A percentile compares a stretch with the other conserved stretches of the same genome.
Evolutionary conservation across 441 rosid species (phyloP).

Genomic region (Eutrema salsugineum): DNA sequence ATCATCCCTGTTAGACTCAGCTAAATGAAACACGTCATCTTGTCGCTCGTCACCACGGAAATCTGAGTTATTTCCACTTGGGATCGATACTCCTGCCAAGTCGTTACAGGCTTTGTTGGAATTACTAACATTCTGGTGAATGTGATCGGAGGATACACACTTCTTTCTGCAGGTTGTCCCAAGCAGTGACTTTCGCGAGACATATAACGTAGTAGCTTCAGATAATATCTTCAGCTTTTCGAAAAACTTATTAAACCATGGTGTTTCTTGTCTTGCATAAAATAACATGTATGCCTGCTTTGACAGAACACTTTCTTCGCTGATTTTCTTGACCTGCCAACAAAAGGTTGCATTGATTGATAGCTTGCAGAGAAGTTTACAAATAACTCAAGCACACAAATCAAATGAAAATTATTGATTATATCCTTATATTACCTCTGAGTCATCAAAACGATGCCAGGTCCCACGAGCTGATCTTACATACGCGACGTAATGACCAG

Average conservation of each 20-base stretch:
- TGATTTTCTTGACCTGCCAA: constrained; percentile 44
- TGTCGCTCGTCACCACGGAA: constrained; percentile 9
- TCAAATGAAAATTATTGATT: not conserved
- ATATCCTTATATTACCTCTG: constrained; percentile 41
- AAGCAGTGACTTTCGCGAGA: constrained; percentile 76
- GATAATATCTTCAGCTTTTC: constrained; percentile 35
- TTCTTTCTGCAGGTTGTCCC: constrained; percentile 37
- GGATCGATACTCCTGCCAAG: not conserved
- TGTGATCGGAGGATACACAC: no score
- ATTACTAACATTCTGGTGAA: constrained; percentile 3
- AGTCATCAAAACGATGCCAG: constrained; percentile 76
- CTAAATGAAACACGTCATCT: constrained; percentile 14
- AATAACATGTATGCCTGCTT: constrained; percentile 69
- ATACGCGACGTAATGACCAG: constrained; percentile 69
- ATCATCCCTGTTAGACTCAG: constrained; percentile 16
- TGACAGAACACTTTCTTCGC: constrained; percentile 55
- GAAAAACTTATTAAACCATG: constrained; percentile 63
- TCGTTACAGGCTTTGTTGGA: constrained; percentile 1
- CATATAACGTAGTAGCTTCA: constrained; percentile 20
- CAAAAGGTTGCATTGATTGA: not conserved
- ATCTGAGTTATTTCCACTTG: not conserved
- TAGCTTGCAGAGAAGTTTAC: not conserved
- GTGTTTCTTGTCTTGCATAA: constrained; percentile 61
- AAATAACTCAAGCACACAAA: not conserved
- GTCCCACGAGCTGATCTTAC: constrained; percentile 56